These are phyloP conservation scores for Nicotiana otophora DNA, from an alignment of 257 asterid genomes.

Conservation along the genomic window DNA sequence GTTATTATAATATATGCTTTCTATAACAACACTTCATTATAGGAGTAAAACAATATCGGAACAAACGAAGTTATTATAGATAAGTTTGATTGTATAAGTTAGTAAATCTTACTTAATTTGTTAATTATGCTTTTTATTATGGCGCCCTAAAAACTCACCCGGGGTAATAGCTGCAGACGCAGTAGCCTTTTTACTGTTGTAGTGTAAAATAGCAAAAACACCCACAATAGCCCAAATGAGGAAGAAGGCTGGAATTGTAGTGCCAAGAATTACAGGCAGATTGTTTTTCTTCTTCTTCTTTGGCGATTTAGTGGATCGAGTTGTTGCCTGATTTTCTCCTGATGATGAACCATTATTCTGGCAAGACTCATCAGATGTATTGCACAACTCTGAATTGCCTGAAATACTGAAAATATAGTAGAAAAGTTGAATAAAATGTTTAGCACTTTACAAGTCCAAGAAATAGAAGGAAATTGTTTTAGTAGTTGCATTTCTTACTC, in stretches of 20 bases:
- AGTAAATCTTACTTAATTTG: no score
- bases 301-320: neutral
- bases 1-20: no score
- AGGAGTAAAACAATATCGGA: no score
- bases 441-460: neutral
- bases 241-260: conserved; percentile 22
- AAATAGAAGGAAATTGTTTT: neutral
- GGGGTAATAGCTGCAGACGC: neutral
- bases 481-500: conserved; percentile 26
- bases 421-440: neutral
- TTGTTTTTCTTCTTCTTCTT: conserved; percentile 16
- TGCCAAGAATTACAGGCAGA: conserved; percentile 33
- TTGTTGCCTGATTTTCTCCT: neutral
- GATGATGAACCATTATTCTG: conserved; percentile 10
- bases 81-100: no score
- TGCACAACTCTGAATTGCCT: conserved; percentile 49
- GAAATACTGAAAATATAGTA: conserved; percentile 24
- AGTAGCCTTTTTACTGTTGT: conserved; percentile 10
- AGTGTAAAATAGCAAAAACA: conserved; percentile 14
- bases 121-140: no score
- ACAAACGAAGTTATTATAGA: no score
- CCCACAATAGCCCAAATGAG: conserved; percentile 24
- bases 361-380: conserved; percentile 31
- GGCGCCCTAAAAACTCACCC: conserved; percentile 9
- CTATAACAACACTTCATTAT: no score